Evolutionary conservation across 2,329 filamentous ascomycete species (phyloP), one percentile per base, ranked within the genome.

Genomic region (Fusarium scirpi): DNA sequence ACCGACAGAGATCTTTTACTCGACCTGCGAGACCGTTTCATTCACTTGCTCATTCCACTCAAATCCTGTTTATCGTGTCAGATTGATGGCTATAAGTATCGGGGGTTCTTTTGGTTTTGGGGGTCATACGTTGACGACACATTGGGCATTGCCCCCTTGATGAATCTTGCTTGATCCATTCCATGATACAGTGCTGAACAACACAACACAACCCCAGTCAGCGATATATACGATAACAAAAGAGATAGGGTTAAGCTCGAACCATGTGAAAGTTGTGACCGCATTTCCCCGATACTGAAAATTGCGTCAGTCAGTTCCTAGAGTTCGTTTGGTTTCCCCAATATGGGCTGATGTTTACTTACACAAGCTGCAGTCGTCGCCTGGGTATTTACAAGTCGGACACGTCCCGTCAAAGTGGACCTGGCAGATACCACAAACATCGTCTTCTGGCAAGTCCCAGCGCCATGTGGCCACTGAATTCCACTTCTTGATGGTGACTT

Each of bases 211-310:
- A 32, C 34, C 13, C 15, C 29, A 52, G 62, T 75, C 65, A 75
- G 73, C 49, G 62, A 59, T 20, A 25, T 41, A 43, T 40, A 61
- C 24, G 46, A 27, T 51, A 25, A 47, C 46, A 48, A 49, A 27
- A 27, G 40, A 60, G 29, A 66, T 25, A 44, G 51, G 46, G 30
- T 41, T 32, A 55, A 56, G 22, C 53, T 70, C 85, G 73, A 81
- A 97, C 94, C 93, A 97, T 97, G 81, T 99, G 96, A 78, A 99
- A 99, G 69, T 94, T 97, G 80, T 99, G 96, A 8, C 94, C 95
- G 82, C 96, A 99, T 84, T 95, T 97, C 45, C 96, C 96, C 66
- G 96, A 94, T 72, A 98, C 95, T 74, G 20, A 58, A 58, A 38
- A 53, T 52, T 64, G 30, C 15, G 58, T 74, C 63, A 75, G 73